phyloP scores from a whole-genome alignment of 1,139 yeast species.

The Yamadazyma buinensis region DNA sequence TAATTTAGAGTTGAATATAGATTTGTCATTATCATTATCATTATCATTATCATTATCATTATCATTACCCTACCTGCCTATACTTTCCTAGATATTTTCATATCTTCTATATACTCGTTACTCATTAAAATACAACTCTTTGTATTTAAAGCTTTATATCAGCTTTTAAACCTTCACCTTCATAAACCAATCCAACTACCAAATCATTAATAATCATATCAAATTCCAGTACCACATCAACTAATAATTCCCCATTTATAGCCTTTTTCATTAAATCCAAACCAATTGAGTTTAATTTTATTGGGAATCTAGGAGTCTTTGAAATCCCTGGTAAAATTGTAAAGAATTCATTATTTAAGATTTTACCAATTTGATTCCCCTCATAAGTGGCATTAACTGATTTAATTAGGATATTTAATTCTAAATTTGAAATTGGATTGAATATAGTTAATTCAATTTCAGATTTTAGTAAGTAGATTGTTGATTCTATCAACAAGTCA shows the following conservation, averaged over 20 bases:
- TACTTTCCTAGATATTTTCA: too few relatives aligned
- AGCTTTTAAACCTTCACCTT: conserved; percentile 34
- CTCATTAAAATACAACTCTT: too few relatives aligned
- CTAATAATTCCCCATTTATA: conserved; percentile 44
- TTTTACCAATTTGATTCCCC: conserved; percentile 43
- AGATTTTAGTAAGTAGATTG: conserved; percentile 49
- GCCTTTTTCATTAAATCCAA: conserved; percentile 47
- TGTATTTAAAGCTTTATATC: conserved; percentile 30
- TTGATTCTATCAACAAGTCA: conserved; percentile 19
- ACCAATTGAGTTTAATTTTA: conserved; percentile 45
- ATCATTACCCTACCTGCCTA: too few relatives aligned
- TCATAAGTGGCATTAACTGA: conserved; percentile 47
- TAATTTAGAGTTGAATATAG: too few relatives aligned
- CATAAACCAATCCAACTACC: conserved; percentile 36
- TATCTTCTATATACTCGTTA: too few relatives aligned
- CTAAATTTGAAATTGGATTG: conserved; percentile 49
- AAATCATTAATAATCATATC: conserved; percentile 34
- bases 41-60: too few relatives aligned
- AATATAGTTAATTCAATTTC: conserved; percentile 48
- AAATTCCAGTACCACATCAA: conserved; percentile 45
- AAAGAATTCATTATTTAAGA: conserved; percentile 32
- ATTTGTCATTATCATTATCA: too few relatives aligned
- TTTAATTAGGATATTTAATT: conserved; percentile 33
- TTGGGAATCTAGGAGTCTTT: conserved; percentile 42
- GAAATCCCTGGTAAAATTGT: conserved; percentile 48